Base-by-base conservation (phyloP, 257 asterid genomes). In the Nicotiana paniculata region DNA sequence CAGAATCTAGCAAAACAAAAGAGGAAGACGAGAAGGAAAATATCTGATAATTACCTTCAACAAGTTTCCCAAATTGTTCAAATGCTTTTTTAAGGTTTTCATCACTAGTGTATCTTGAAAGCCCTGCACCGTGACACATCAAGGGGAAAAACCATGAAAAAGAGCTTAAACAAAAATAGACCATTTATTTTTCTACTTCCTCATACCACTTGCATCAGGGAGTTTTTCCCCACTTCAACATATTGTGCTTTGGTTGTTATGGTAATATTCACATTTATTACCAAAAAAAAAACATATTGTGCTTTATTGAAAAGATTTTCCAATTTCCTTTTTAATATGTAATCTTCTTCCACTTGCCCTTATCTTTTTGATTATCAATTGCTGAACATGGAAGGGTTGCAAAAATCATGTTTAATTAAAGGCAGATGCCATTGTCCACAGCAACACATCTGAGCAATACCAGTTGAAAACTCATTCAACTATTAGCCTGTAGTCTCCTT, bases 61-160 rank as follows among this genome's bases (percentile, higher is more conserved):
- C 82, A 83, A 93, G 97, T 86, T 72, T 87, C 80, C 99, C 99
- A 77, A 91, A 96, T 57, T 91, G 90, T 54, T 91, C 91, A 88
- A 96, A 96, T 57, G 99, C 97, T 9, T 87, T 88, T 79, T 61
- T 84, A 77, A 96, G 91, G 80, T 85, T 87, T 53, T 91, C 98
- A 84, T 96, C 98, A 5, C 88, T 88, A 1, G 99, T 96, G 70
- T 39, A 85, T 90, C 97, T 89, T 79, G 97, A 92, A 72, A 95
- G 97, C 63, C 99, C 99, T 95, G 91, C 83, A 46, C 63, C 86
- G 74, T 43, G 69, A 33, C 17, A 28, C 15, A 81, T 33, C 37
- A 72, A 57, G 55, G 64, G 6, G 61, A 77, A 80, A 55, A 72
- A 21, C 0, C 0, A 39, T 37, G 3, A 30, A 32, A 46, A 74